Percentiles rank a stretch among this genome's conserved stretches.
phyloP scores from a whole-genome alignment of 768 basidiomycete species.

The Cytidiella melzeri region DNA sequence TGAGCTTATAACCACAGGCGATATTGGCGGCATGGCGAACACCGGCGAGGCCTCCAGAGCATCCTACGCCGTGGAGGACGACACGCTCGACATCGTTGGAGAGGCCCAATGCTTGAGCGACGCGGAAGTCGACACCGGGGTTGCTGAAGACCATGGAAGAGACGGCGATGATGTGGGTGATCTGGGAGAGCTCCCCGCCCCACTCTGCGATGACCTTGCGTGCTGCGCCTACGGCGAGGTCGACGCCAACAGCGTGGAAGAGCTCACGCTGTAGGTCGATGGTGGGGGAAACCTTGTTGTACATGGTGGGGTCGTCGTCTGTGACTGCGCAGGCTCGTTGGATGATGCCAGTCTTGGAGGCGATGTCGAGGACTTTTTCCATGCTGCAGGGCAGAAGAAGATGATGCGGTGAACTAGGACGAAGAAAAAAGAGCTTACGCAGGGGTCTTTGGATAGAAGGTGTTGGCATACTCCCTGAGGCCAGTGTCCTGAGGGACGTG shows the following conservation, averaged over 20 bases:
- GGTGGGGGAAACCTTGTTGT: conserved; percentile 5
- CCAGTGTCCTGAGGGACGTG: conserved; percentile 3
- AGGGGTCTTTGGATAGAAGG: conserved; percentile 3
- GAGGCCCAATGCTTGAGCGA: conserved; percentile 9
- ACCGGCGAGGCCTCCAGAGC: conserved; percentile 8
- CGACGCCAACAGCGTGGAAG: conserved; percentile 8
- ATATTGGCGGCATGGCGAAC: conserved; percentile 9
- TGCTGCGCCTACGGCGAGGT: conserved; percentile 6
- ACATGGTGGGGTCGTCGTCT: conserved; percentile 5
- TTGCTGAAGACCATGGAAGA: conserved; percentile 7
- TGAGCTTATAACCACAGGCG: conserved; percentile 1
- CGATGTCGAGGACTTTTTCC: conserved; percentile 9
- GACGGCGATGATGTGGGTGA: conserved; percentile 11
- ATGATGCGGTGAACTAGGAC: not conserved
- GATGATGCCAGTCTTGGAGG: conserved; percentile 11
- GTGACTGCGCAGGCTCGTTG: conserved; percentile 4
- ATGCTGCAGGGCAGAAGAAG: not conserved
- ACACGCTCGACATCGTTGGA: conserved; percentile 5
- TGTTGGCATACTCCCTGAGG: conserved; percentile 3
- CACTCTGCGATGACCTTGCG: conserved; percentile 7
- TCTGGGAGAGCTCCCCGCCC: conserved; percentile 8
- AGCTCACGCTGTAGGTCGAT: conserved; percentile 6
- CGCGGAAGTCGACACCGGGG: conserved; percentile 10
- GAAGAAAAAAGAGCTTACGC: not conserved
- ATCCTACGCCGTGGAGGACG: conserved; percentile 11